Base-by-base conservation (phyloP, 2,329 filamentous ascomycete genomes). In the Sodiomyces alkalinus region DNA sequence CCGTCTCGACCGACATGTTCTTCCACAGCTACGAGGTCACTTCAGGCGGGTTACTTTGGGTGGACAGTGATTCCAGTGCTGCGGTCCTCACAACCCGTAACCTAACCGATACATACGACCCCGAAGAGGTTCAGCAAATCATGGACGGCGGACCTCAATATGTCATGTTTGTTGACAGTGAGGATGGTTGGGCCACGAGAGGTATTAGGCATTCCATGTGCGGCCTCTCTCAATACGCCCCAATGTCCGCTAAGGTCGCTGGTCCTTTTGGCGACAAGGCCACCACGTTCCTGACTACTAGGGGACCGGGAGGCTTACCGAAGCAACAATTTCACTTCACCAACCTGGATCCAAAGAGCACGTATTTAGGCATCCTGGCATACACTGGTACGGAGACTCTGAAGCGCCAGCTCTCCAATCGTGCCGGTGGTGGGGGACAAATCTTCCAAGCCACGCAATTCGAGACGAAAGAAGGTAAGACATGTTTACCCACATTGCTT, bases 311-410 rank as follows among this genome's bases (percentile, higher is more conserved):
- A 4, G 69, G 69, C 28, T 60, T 74, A 34, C 81, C 81, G 1
- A 86, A 85, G 47, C 77, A 92, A 48, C 83, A 93, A 43, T 93
- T 98, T 48, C 83, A 87, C 41, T 63, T 94, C 26, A 72, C 67
- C 20, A 72, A 74, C 1, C 64, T 98, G 22, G 80, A 83, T 35
- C 56, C 64, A 4, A 81, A 72, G 40, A 74, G 77, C 4, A 59
- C 53, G 0, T 96, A 96, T 43, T 59, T 62, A 20, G 83, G 73
- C 1, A 75, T 85, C 30, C 56, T 94, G 10, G 80, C 80, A 10
- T 70, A 66, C 44, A 75, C 67, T 32, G 50, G 47, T 14, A 64
- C 64, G 2, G 51, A 59, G 20, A 64, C 65, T 17, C 33, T 34
- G 7, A 52, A 52, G 37, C 47, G 47, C 19, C 44, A 46, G 34